These are phyloP conservation scores for Mikania micrantha DNA, from an alignment of 129 eudicot genomes.

Conservation along the genomic window DNA sequence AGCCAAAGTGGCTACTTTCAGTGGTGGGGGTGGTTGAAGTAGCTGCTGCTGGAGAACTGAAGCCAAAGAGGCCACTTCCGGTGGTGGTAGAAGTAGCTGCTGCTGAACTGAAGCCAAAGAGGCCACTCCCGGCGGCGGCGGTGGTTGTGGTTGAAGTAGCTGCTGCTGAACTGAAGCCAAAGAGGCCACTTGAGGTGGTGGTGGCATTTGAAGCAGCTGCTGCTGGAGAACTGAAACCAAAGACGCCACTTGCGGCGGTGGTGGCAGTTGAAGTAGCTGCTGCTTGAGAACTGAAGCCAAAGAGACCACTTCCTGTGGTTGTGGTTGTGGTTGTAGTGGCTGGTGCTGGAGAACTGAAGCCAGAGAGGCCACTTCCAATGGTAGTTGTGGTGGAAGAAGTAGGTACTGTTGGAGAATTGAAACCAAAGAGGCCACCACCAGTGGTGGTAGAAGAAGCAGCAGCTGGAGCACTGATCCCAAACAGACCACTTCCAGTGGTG, in stretches of 20 bases:
- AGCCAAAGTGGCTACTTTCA: slow-evolving; percentile 39
- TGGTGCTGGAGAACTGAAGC: too few species aligned
- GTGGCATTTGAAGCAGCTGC: slow-evolving; percentile 18
- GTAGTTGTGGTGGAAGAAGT: slow-evolving; percentile 25
- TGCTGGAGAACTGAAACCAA: slow-evolving; percentile 34
- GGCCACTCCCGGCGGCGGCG: too few species aligned
- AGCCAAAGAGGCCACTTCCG: too few species aligned
- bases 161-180: slow-evolving; percentile 32
- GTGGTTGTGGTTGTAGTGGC: too few species aligned
- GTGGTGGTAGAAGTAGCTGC: too few species aligned
- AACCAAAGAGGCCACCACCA: slow-evolving; percentile 38
- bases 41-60: slow-evolving; percentile 18
- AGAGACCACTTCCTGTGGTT: slow-evolving; percentile 20
- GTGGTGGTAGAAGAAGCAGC: slow-evolving; percentile 15
- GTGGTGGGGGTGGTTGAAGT: slow-evolving; percentile 23
- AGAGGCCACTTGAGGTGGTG: slow-evolving; percentile 28
- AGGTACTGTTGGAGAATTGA: slow-evolving; percentile 25
- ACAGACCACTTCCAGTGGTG: slow-evolving; percentile 3
- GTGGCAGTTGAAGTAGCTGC: too few species aligned
- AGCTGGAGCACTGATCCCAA: slow-evolving; percentile 33
- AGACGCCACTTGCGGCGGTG: too few species aligned
- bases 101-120: too few species aligned
- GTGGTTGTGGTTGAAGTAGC: slow-evolving; percentile 29
- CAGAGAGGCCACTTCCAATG: too few species aligned
- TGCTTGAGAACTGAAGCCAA: slow-evolving; percentile 40